Evolutionary conservation across 306 rosid species (phyloP), one percentile per base, ranked within the genome.

Genomic region (Prunus salicina): DNA sequence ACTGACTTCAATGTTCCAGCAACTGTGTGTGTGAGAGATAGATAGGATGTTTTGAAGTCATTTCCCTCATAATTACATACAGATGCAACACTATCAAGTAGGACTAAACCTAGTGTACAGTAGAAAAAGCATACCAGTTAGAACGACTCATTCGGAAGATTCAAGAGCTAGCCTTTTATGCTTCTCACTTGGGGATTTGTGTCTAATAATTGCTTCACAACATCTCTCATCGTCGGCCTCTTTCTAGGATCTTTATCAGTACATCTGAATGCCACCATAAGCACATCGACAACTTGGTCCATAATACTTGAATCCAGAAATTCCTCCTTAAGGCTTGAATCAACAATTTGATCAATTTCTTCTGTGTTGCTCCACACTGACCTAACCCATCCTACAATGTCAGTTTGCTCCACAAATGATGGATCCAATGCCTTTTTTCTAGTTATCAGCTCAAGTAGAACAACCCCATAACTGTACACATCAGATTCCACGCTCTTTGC

Each of bases 391-490:
- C 69, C 72, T 73, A 75, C 88, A 56, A 88, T 64, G 68, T 77
- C 82, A 12, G 74, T 70, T 28, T 74, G 84, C 85, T 83, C 92
- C 75, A 27, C 34, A 46, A 85, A 89, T n/a, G 85, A 83, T 8
- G 83, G 77, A 80, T 84, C 92, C 30, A 78, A 16, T 27, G 83
- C 96, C 84, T 84, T 88, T 89, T 82, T 94, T 68, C 96, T 75
- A 10, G 89, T 87, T 83, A 94, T 81, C 77, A 90, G 80, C 93
- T 90, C 91, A 6, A 94, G 88, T 79, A 94, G 82, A 70, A 94
- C 94, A 10, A 94, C 90, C 43, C 97, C 96, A 2, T 82, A 94
- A 65, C 96, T 87, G 57, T 90, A 94, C 12, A 89, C 96, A 52
- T 94, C 97, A 13, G 86, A 88, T 64, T 87, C 96, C 85, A 78